Conservation (phyloP, 2,329 filamentous ascomycete species). For the Fusarium humuli region DNA sequence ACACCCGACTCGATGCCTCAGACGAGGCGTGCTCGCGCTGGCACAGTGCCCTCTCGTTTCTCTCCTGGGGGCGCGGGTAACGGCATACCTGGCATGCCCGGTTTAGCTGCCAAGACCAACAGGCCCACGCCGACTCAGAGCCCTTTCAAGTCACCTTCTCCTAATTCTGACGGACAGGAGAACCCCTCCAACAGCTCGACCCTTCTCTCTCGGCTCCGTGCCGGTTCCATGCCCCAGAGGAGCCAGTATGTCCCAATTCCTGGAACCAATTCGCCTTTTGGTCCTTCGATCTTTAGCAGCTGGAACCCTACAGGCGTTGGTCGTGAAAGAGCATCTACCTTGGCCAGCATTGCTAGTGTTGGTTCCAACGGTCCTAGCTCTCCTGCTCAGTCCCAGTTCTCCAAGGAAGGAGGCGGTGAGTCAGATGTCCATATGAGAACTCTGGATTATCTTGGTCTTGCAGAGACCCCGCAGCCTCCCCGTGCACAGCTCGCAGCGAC, state of each 20-base stretch:
- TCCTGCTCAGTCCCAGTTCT: constrained; percentile 86
- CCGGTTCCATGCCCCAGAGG: constrained; percentile 93
- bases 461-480: constrained; percentile 88
- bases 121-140: constrained; percentile 88
- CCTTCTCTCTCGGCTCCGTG: constrained; percentile 85
- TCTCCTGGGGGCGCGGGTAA: constrained; percentile 78
- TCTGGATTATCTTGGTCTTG: constrained; percentile 93
- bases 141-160: constrained; percentile 78
- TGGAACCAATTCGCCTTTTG: constrained; percentile 76
- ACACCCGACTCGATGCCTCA: constrained; percentile 74
- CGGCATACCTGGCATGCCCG: constrained; percentile 67
- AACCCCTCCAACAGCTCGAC: constrained; percentile 71
- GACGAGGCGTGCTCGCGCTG: constrained; percentile 85
- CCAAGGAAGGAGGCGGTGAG: constrained; percentile 84
- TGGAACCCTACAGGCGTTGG: constrained; percentile 77
- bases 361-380: constrained; percentile 91
- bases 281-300: constrained; percentile 88
- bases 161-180: constrained; percentile 62
- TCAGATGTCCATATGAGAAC: constrained; percentile 90
- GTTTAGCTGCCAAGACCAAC: constrained; percentile 78
- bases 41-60: constrained; percentile 95
- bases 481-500: constrained; percentile 79
- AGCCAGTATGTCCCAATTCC: constrained; percentile 73
- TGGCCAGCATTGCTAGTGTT: constrained; percentile 85
- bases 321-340: constrained; percentile 85